A percentile compares a stretch with the other conserved stretches of the same genome.
phyloP scores from a whole-genome alignment of 305 asterid genomes.

The Caryopteris hybrid region DNA sequence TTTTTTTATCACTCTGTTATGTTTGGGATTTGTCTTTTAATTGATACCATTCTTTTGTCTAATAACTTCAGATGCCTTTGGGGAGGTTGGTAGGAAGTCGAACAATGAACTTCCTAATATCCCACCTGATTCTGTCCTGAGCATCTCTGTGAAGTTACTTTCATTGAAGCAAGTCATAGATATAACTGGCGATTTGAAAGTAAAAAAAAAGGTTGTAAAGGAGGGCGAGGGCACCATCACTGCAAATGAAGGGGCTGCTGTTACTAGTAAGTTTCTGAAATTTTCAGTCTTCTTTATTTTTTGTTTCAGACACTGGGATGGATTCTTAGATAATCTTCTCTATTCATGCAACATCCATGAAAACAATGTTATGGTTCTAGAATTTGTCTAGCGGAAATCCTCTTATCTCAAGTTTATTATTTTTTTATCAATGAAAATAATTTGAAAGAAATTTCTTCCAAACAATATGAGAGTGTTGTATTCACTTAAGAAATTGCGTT shows the following conservation, averaged over 20 bases:
- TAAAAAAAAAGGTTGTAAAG: conserved; percentile 55
- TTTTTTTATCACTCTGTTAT: background rate
- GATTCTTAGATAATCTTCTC: background rate
- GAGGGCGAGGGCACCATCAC: conserved; percentile 62
- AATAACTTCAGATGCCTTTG: conserved; percentile 56
- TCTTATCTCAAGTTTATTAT: background rate
- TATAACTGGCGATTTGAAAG: conserved; percentile 55
- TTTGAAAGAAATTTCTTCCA: background rate
- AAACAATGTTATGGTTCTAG: background rate
- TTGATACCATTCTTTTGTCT: background rate
- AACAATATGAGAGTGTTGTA: background rate
- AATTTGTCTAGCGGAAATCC: background rate
- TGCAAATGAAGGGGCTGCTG: conserved; percentile 69
- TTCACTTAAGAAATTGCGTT: background rate
- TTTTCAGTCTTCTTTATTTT: background rate
- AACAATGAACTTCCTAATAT: conserved; percentile 28
- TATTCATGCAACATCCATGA: background rate
- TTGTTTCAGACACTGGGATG: background rate
- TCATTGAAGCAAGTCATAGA: conserved; percentile 55
- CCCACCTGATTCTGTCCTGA: conserved; percentile 44
- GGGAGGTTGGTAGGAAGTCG: conserved; percentile 30
- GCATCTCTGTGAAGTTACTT: conserved; percentile 45
- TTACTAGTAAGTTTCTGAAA: conserved; percentile 48
- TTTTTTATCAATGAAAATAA: background rate
- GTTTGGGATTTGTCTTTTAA: background rate